Percentiles rank a stretch among this genome's conserved stretches.
phyloP scores from a whole-genome alignment of 2,329 filamentous ascomycete species.

The Beauveria medogensis region DNA sequence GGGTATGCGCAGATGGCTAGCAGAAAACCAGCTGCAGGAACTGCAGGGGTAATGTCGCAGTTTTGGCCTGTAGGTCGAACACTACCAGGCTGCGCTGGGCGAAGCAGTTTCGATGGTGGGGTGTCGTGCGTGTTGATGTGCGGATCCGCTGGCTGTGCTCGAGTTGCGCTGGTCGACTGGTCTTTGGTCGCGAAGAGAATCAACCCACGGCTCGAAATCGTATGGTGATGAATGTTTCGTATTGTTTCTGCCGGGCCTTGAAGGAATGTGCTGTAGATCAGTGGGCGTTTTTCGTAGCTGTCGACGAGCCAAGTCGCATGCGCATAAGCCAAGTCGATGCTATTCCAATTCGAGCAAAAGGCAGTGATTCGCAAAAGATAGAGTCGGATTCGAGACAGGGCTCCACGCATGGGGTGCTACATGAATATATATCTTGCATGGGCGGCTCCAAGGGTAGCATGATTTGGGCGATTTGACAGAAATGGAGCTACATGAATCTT shows the following conservation, averaged over 20 bases:
- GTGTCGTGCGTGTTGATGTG: not conserved
- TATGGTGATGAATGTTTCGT: not conserved
- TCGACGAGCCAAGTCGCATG: not conserved
- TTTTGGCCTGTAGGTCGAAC: slow-evolving; percentile 1
- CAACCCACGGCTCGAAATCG: not conserved
- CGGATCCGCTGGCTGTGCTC: slow-evolving; percentile 3
- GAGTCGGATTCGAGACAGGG: slow-evolving; percentile 4
- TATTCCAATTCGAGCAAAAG: not conserved
- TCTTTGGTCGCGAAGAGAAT: not conserved
- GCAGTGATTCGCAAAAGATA: not conserved
- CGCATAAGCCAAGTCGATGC: not conserved
- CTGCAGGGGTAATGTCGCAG: slow-evolving; percentile 5
- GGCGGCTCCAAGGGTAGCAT: slow-evolving; percentile 1
- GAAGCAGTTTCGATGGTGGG: slow-evolving; percentile 6
- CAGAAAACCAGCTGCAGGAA: slow-evolving; percentile 7
- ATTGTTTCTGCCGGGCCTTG: not conserved
- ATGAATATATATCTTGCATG: slow-evolving; percentile 11
- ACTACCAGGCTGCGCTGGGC: not conserved
- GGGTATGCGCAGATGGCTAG: slow-evolving; percentile 4
- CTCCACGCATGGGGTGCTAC: slow-evolving; percentile 8
- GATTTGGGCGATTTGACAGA: slow-evolving; percentile 7
- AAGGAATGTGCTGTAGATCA: not conserved
- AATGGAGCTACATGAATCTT: slow-evolving; percentile 11
- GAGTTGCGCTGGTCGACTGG: not conserved
- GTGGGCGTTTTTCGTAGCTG: not conserved